Evolutionary conservation across 257 asterid species (phyloP).

Genomic region (Petunia secreta): DNA sequence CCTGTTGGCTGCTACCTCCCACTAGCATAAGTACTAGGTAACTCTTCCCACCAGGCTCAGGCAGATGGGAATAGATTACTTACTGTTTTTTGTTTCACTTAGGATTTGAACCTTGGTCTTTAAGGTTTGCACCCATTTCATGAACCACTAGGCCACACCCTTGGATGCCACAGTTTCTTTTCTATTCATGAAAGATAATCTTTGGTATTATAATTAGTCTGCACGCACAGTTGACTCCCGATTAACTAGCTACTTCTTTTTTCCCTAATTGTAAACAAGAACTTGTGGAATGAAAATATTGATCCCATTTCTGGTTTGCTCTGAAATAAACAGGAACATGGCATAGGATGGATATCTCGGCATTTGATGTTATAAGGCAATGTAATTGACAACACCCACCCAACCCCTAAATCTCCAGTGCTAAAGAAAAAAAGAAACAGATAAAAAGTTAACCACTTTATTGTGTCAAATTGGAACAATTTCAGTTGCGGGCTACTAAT

Average conservation of each 20-base stretch:
- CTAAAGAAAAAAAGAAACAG: not conserved
- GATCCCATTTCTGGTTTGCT: constrained; percentile 1
- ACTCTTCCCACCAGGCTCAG: too few species aligned
- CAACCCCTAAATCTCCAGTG: constrained; percentile 13
- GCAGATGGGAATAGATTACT: too few species aligned
- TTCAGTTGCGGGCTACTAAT: not conserved
- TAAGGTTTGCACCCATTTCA: too few species aligned
- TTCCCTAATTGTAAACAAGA: not conserved
- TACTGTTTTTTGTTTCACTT: not conserved
- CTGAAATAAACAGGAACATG: not conserved
- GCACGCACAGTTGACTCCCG: constrained; percentile 2
- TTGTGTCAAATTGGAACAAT: not conserved
- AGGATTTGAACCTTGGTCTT: too few species aligned
- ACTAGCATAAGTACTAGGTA: too few species aligned
- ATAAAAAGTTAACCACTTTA: not conserved
- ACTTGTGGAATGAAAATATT: constrained; percentile 2
- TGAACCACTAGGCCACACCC: too few species aligned
- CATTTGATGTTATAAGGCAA: not conserved
- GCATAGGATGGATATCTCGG: not conserved
- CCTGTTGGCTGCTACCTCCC: too few species aligned
- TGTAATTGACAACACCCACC: not conserved
- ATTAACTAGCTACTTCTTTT: not conserved
- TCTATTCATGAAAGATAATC: not conserved
- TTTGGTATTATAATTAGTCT: not conserved
- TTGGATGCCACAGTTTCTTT: not conserved